A percentile compares a stretch with the other conserved stretches of the same genome.
Conservation (phyloP, 148 eudicot genomes). For the Chenopodium berlandieri region DNA sequence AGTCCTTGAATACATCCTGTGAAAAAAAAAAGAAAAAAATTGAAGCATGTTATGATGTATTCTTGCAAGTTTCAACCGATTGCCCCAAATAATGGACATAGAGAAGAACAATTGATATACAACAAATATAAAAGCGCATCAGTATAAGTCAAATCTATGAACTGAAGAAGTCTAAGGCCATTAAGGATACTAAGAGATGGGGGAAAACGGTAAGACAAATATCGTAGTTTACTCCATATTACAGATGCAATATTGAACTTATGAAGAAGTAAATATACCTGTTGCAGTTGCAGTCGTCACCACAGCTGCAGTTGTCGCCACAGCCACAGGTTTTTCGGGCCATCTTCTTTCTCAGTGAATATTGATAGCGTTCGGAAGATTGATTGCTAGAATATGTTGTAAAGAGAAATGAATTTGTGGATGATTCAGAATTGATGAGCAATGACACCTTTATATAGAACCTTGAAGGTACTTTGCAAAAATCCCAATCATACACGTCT, state of each 20-base stretch:
- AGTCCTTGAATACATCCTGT: conserved; percentile 27
- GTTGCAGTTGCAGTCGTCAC: conserved; percentile 38
- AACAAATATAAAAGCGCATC: too few relatives aligned
- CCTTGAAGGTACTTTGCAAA: not conserved
- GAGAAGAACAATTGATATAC: not conserved
- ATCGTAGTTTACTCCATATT: not conserved
- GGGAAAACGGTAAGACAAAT: not conserved
- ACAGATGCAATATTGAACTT: not conserved
- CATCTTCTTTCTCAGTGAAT: conserved; percentile 24
- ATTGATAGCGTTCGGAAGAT: not conserved
- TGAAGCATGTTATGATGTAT: not conserved
- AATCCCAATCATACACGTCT: conserved; percentile 2
- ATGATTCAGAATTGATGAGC: conserved; percentile 14
- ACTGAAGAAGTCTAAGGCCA: too few relatives aligned
- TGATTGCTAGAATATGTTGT: not conserved
- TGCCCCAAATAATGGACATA: not conserved
- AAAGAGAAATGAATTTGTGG: conserved; percentile 1
- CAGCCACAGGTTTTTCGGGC: conserved; percentile 23
- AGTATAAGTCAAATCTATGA: too few relatives aligned
- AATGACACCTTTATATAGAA: conserved; percentile 24
- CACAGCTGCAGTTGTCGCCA: conserved; percentile 30
- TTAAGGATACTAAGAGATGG: too few relatives aligned
- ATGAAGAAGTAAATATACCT: conserved; percentile 13
- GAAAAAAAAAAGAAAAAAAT: not conserved
- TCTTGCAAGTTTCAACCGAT: too few relatives aligned